These are phyloP conservation scores for Kodamaea derodonti DNA, from an alignment of 1,139 yeast genomes.

Conservation along the genomic window DNA sequence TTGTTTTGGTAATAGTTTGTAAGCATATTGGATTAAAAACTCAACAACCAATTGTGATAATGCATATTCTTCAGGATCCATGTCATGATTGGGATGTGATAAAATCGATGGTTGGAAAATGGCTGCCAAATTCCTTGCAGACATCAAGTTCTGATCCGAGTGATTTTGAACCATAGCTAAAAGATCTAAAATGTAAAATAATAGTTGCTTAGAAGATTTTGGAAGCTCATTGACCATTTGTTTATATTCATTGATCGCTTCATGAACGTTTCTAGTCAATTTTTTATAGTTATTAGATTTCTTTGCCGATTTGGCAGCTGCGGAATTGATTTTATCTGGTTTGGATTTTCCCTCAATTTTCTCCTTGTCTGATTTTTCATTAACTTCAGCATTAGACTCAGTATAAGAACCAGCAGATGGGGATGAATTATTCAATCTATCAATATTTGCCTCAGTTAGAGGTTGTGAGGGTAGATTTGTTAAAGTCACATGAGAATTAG, in stretches of 20 bases:
- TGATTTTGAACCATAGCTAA: conserved; percentile 82
- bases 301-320: conserved; percentile 15
- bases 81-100: conserved; percentile 88
- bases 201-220: conserved; percentile 66
- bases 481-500: neutral
- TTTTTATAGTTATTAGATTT: conserved; percentile 32
- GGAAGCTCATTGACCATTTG: conserved; percentile 65
- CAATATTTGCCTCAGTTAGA: conserved; percentile 31
- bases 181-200: conserved; percentile 85
- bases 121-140: conserved; percentile 89
- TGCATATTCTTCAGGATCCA: conserved; percentile 88
- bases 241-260: conserved; percentile 71
- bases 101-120: conserved; percentile 93
- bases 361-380: neutral
- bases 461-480: conserved; percentile 16
- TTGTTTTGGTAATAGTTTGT: conserved; percentile 61
- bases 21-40: conserved; percentile 82
- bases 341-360: neutral
- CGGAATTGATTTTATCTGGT: conserved; percentile 12
- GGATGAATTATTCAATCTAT: conserved; percentile 18
- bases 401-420: conserved; percentile 1
- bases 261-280: conserved; percentile 57
- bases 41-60: conserved; percentile 84
- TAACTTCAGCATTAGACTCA: conserved; percentile 2
- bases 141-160: conserved; percentile 79